Percentiles rank a stretch among this genome's conserved stretches.
Evolutionary conservation across 2,329 filamentous ascomycete genomes (phyloP).

Genomic region (Aspergillus novoparasiticus): DNA sequence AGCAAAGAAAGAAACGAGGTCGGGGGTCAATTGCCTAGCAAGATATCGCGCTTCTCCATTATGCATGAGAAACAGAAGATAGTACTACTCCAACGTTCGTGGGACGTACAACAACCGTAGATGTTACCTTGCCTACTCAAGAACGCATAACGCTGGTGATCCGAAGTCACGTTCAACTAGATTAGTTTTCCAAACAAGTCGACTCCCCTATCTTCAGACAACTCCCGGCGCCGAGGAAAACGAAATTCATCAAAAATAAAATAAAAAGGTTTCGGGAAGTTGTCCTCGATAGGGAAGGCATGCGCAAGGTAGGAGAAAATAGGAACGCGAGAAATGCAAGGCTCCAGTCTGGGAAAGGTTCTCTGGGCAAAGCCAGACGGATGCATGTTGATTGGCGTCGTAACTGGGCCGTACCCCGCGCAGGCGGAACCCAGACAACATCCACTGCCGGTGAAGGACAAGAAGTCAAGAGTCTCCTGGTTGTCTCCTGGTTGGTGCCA

Average conservation of each 20-base stretch:
- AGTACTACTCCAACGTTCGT: not conserved
- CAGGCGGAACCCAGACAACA: constrained; percentile 28
- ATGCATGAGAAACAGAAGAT: not conserved
- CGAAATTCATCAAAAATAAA: not conserved
- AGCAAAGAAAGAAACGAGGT: not conserved
- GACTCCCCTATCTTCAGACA: not conserved
- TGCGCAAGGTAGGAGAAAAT: constrained; percentile 22
- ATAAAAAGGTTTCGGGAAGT: constrained; percentile 13
- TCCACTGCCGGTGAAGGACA: constrained; percentile 28
- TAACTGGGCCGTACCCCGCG: constrained; percentile 29
- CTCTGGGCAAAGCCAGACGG: constrained; percentile 16
- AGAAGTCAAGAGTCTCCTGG: constrained; percentile 1
- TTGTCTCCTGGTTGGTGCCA: not conserved
- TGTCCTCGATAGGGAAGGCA: constrained; percentile 18
- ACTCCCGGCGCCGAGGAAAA: not conserved
- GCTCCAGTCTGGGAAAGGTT: constrained; percentile 32
- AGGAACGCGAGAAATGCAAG: constrained; percentile 30
- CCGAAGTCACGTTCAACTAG: not conserved
- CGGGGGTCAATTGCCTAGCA: not conserved
- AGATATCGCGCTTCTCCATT: constrained; percentile 1
- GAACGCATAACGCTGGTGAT: constrained; percentile 4
- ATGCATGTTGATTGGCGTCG: constrained; percentile 28
- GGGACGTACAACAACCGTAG: not conserved
- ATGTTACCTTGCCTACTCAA: not conserved
- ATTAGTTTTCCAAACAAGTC: not conserved